A percentile compares a stretch with the other conserved stretches of the same genome.
Conservation (phyloP, 257 asterid genomes). For the Fraxinus quadrangulata region DNA sequence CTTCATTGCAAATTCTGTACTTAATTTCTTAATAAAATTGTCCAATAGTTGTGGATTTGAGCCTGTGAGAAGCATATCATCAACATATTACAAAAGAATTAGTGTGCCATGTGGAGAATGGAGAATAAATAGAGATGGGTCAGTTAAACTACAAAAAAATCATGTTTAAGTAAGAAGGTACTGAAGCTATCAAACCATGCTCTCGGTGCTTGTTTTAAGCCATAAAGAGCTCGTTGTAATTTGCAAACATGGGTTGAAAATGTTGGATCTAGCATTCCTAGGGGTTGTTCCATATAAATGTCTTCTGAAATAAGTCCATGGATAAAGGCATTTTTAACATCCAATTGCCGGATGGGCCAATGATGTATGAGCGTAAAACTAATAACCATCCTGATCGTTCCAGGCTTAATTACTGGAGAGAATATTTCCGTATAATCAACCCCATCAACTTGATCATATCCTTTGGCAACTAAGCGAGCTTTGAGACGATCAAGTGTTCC, state of each 20-base stretch:
- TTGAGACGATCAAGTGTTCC: not conserved
- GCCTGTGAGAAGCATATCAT: too few relatives aligned
- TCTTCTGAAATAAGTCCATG: not conserved
- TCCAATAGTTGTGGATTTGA: too few relatives aligned
- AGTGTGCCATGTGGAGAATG: too few relatives aligned
- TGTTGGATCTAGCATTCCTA: not conserved
- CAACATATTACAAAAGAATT: too few relatives aligned
- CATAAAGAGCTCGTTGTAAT: slow-evolving; percentile 7
- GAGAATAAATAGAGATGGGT: too few relatives aligned
- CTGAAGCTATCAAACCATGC: not conserved
- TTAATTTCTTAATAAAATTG: too few relatives aligned
- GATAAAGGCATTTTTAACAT: not conserved
- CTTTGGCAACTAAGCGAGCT: not conserved
- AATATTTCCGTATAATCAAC: slow-evolving; percentile 8
- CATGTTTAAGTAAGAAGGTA: too few relatives aligned
- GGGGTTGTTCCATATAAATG: slow-evolving; percentile 10
- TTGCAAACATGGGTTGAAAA: not conserved
- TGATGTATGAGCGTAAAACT: too few relatives aligned
- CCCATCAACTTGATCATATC: not conserved
- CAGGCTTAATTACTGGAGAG: not conserved
- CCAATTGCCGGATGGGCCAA: too few relatives aligned
- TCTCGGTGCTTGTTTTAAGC: slow-evolving; percentile 2
- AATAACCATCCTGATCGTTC: too few relatives aligned
- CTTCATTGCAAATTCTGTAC: too few relatives aligned
- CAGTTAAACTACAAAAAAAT: too few relatives aligned